Percentiles rank a stretch among this genome's conserved stretches.
Conservation (phyloP, 73 alveolate species). For the Tetrahymena elliotti region DNA sequence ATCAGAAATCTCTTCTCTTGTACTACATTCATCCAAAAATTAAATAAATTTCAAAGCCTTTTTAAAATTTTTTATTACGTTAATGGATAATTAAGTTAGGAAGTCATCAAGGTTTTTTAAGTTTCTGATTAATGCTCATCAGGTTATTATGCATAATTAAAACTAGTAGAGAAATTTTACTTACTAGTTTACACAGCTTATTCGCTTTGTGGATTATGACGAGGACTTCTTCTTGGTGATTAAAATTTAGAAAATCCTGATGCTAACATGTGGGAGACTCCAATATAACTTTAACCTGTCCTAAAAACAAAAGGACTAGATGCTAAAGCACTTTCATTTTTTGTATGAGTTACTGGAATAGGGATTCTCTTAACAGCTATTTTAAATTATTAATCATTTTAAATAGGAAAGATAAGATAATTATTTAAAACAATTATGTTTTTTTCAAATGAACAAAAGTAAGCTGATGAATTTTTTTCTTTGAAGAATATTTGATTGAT, state of each 20-base stretch:
- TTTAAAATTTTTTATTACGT: neutral
- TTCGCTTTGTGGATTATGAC: neutral
- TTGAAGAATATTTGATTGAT: too few species aligned
- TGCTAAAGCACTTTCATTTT: neutral
- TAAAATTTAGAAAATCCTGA: neutral
- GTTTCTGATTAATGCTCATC: neutral
- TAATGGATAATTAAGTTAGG: neutral
- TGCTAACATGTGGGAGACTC: neutral
- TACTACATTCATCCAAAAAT: neutral
- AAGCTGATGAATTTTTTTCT: too few species aligned
- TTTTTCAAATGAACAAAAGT: too few species aligned
- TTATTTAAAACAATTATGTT: too few species aligned
- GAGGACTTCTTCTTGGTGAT: neutral
- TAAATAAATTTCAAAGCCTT: neutral
- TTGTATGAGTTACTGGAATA: neutral
- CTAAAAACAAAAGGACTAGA: neutral
- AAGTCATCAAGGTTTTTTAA: neutral
- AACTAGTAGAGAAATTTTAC: neutral
- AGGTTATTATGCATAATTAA: neutral
- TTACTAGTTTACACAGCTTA: neutral
- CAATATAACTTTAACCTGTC: neutral
- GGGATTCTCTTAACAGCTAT: neutral
- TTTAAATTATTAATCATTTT: neutral
- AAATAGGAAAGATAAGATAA: too few species aligned
- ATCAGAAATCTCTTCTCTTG: neutral